phyloP scores from a whole-genome alignment of 2,329 filamentous ascomycete species.

The Sphaerulina vaccinii region DNA sequence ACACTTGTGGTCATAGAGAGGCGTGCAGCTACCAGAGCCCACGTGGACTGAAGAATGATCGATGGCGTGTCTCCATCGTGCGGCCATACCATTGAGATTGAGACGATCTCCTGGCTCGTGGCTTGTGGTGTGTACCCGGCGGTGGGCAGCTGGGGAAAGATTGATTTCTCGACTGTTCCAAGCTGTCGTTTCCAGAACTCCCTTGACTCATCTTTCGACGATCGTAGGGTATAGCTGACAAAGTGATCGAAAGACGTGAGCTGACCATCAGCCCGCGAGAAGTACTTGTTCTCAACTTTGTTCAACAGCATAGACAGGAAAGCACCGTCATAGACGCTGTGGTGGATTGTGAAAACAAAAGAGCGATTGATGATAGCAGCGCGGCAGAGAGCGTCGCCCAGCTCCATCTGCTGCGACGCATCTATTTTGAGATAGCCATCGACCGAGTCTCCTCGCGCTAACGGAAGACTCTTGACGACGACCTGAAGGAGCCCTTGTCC shows the following conservation, averaged over 20 bases:
- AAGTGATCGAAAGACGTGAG: background rate
- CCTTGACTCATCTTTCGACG: background rate
- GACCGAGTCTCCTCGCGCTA: slow-evolving; percentile 31
- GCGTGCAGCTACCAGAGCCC: slow-evolving; percentile 6
- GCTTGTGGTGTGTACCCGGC: slow-evolving; percentile 1
- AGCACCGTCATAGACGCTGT: slow-evolving; percentile 10
- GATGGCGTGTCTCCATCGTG: background rate
- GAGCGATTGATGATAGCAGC: slow-evolving; percentile 34
- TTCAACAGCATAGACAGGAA: slow-evolving; percentile 7
- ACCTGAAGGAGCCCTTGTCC: slow-evolving; percentile 21
- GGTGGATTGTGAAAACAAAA: slow-evolving; percentile 22
- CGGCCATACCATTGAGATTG: slow-evolving; percentile 1
- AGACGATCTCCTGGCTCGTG: background rate
- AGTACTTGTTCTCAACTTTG: slow-evolving; percentile 4
- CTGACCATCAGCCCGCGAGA: background rate
- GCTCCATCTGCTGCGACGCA: slow-evolving; percentile 39
- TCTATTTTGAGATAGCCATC: slow-evolving; percentile 39
- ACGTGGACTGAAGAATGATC: slow-evolving; percentile 9
- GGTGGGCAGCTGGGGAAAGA: slow-evolving; percentile 6
- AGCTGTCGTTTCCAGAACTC: slow-evolving; percentile 2
- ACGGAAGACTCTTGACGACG: slow-evolving; percentile 34
- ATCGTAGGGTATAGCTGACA: background rate
- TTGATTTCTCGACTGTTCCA: background rate
- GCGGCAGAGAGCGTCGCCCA: slow-evolving; percentile 48
- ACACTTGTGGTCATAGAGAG: slow-evolving; percentile 5